These are phyloP conservation scores for Ustilago xerochloae DNA, from an alignment of 1,284 basidiomycete genomes.

Conservation along the genomic window DNA sequence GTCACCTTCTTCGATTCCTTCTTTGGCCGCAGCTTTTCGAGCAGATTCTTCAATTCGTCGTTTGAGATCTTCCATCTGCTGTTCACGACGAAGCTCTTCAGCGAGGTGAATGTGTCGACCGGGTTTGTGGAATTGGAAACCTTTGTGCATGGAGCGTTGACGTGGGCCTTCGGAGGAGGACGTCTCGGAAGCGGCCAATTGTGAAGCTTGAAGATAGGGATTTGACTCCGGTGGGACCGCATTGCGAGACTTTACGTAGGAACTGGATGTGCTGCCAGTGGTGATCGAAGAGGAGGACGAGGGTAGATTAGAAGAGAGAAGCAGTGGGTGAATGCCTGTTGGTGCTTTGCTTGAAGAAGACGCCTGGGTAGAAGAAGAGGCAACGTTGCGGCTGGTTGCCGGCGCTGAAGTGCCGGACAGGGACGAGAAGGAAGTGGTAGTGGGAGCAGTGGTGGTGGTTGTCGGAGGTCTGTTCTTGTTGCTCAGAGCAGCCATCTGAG, in stretches of 20 bases:
- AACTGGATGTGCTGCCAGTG: not conserved
- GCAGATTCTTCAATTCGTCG: slow-evolving; percentile 90
- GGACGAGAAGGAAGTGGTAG: not conserved
- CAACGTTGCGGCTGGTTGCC: not conserved
- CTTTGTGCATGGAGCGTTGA: slow-evolving; percentile 53
- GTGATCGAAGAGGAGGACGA: slow-evolving; percentile 6
- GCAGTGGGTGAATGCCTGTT: slow-evolving; percentile 59
- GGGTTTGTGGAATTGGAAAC: slow-evolving; percentile 62
- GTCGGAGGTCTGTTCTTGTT: slow-evolving; percentile 14
- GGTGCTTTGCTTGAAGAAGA: slow-evolving; percentile 27
- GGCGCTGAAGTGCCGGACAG: not conserved
- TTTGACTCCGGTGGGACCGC: slow-evolving; percentile 35
- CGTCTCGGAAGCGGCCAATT: slow-evolving; percentile 14
- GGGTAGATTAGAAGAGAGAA: slow-evolving; percentile 35
- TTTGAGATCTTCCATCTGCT: slow-evolving; percentile 88
- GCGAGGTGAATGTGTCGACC: slow-evolving; percentile 62
- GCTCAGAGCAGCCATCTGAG: slow-evolving; percentile 37
- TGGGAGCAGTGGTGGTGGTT: no score
- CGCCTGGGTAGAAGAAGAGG: not conserved
- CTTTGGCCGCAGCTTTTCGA: slow-evolving; percentile 89
- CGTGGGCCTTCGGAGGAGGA: slow-evolving; percentile 30
- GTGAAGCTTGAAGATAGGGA: slow-evolving; percentile 54
- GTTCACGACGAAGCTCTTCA: slow-evolving; percentile 67
- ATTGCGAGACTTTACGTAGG: slow-evolving; percentile 16
- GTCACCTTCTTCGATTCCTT: slow-evolving; percentile 84